Base-by-base conservation (phyloP, 768 basidiomycete species). In the Boletus eberwhitei region DNA sequence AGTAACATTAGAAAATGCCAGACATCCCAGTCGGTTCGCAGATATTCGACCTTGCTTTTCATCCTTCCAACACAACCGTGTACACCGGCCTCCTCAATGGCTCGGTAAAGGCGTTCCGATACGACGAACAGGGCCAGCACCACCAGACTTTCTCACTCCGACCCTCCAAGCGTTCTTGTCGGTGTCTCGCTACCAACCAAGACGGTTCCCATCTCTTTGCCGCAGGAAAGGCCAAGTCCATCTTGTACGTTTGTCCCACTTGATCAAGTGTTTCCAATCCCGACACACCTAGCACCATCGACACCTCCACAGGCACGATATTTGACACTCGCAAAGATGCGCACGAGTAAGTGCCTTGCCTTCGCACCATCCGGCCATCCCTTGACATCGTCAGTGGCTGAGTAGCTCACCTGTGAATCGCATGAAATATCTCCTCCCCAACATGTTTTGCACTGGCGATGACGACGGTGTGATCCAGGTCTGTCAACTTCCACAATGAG, bases 381-480 rank as follows among this genome's bases (percentile, higher is more conserved):
- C 58, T 59, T 74, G 69, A 75, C 66, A 53, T 62, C 54, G 63
- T 59, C 62, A 77, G 68, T 65, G 62, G 66, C 50, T 54, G 64
- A 58, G 52, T 68, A 94, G 91, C 51, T 81, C 84, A 24, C 82
- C 94, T 9, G 88, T 98, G 58, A 97, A 96, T 67, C 89, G 94
- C 55, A 81, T 97, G 35, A 86, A 85, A 61, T 76, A 77, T 59
- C 71, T 92, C 40, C 79, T 82, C 60, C 82, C 87, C 5, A 82
- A 88, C 69, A 71, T 93, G 52, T 69, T 96, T 16, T 83, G 84
- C 19, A 93, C 90, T 8, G 95, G 95, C 17, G 95, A 97, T 68
- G 95, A 98, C 66, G 93, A 95, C 50, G 95, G 95, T 34, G 84
- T 93, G 22, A 85, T 98, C 69, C 96, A 96, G 80, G 93, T 90